Conservation (phyloP, 2,329 filamentous ascomycete species). For the Fusarium annulatum region DNA sequence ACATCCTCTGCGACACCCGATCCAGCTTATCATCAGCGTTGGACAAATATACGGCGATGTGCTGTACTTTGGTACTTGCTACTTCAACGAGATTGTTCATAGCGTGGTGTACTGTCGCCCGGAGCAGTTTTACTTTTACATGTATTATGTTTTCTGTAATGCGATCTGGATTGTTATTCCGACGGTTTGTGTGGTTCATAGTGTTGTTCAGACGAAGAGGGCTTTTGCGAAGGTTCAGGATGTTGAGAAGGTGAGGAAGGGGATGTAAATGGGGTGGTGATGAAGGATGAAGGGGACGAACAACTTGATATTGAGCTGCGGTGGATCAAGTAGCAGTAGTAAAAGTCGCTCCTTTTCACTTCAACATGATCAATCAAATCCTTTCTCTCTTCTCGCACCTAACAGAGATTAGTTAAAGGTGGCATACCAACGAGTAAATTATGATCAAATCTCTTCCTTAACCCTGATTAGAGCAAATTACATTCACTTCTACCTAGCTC, state of each 20-base stretch:
- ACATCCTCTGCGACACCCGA: conserved; percentile 59
- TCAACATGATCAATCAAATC: background rate
- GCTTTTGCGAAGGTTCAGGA: conserved; percentile 47
- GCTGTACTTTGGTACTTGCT: conserved; percentile 62
- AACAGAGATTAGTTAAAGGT: background rate
- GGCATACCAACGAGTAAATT: background rate
- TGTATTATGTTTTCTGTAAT: conserved; percentile 64
- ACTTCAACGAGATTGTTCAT: conserved; percentile 55
- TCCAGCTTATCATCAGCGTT: conserved; percentile 60
- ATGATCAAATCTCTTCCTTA: background rate
- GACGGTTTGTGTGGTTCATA: conserved; percentile 46
- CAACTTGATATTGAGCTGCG: background rate
- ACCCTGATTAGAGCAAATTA: background rate
- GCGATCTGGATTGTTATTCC: conserved; percentile 66
- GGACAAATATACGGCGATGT: conserved; percentile 64
- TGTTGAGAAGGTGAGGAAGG: conserved; percentile 42
- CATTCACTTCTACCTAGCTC: background rate
- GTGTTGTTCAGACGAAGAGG: conserved; percentile 39
- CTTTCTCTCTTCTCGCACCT: background rate
- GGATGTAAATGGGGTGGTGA: background rate
- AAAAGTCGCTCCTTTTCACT: background rate
- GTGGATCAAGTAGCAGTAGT: background rate
- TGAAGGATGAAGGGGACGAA: too few relatives aligned
- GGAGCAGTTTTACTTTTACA: conserved; percentile 64
- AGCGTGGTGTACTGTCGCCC: conserved; percentile 60